Base-by-base conservation (phyloP, 108 stramenopile genomes). In the Discostella pseudostelligera region DNA sequence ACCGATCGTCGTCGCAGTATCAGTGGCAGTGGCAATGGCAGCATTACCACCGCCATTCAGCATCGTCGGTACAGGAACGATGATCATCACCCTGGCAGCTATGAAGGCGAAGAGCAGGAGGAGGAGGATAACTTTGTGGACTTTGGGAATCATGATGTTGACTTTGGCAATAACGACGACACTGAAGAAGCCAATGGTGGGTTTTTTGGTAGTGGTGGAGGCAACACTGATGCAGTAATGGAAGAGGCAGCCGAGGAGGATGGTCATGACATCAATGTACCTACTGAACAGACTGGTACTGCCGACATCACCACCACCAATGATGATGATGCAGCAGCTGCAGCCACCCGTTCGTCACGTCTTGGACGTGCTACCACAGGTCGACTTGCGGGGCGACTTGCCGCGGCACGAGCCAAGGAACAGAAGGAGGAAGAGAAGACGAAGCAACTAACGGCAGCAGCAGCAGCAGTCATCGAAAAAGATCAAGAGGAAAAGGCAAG, bases 161-260 rank as follows among this genome's bases (percentile, higher is more conserved):
- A 78, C 40, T 39, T 72, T 12, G 65, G 55, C 54, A 29, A 42
- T 42, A 49, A 61, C 20, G 45, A 57, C 35, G 79, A 67, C 9
- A 59, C 69, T 17, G 69, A 77, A 35, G 83, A 74, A 24, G 69
- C 67, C 36, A 37, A 71, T 53, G 75, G 78, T 62, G 59, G 36
- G 3, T 32, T 32, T 32, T 3, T 3, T 32, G 32, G 32, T 32
- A 3, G 2, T 8, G 47, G 22, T 22, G 3, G 56, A 42, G 36
- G 49, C 22, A 44, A 59, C 40, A n/a, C 47, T 12, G 39, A 39
- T 21, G 47, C 29, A 20, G 24, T n/a, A n/a, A 8, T 10, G 32
- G 53, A 54, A 5, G 53, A 35, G 0, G 47, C 8, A 28, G 63
- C 43, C 51, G 70, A 72, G 36, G 17, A 24, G 46, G 59, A 45